Base-by-base conservation (phyloP, 768 basidiomycete species). In the Fistulinella prunicolor region DNA sequence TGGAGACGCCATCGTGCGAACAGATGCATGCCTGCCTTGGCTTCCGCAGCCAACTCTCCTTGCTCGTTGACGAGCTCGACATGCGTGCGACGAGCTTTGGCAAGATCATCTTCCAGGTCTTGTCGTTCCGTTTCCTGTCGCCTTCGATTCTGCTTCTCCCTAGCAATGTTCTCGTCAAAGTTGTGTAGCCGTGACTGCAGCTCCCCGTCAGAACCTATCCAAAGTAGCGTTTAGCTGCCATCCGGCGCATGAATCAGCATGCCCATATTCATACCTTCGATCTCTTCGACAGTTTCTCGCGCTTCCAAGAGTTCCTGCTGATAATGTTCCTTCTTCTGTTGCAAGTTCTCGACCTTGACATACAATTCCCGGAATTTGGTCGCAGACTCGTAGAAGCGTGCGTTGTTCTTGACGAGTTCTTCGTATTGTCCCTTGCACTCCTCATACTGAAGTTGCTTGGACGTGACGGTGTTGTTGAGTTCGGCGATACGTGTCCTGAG, bases 321-420 rank as follows among this genome's bases (percentile, higher is more conserved):
- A 44, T 82, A 71, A 40, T 80, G 76, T n/a, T 71, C 62, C 60
- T 85, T 85, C 58, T 78, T 79, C 50, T 80, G 74, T 45, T 83
- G 72, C 38, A 89, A 65, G 50, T 72, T 76, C 46, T 86, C 81
- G 19, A 85, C 79, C 57, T 81, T 81, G 46, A 85, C 68, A 60
- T 88, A 94, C 45, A 87, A 76, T 66, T 96, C 89, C 48, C 90
- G 80, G 63, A 97, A 96, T 61, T 86, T 86, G 19, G 82, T 83
- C 3, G 89, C 85, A 38, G 82, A 78, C 42, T 95, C 88, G 58
- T 90, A 85, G 64, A 94, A 94, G 49, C 79, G 83, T 44, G 76
- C 72, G 59, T 91, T 92, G n/a, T 80, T 76, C 50, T 76, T 73
- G 34, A 82, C 83, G 17, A 87, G 70, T 14, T 70, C 71, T 22